phyloP scores from a whole-genome alignment of 2,329 filamentous ascomycete genomes.

The Monosporascus sp. region DNA sequence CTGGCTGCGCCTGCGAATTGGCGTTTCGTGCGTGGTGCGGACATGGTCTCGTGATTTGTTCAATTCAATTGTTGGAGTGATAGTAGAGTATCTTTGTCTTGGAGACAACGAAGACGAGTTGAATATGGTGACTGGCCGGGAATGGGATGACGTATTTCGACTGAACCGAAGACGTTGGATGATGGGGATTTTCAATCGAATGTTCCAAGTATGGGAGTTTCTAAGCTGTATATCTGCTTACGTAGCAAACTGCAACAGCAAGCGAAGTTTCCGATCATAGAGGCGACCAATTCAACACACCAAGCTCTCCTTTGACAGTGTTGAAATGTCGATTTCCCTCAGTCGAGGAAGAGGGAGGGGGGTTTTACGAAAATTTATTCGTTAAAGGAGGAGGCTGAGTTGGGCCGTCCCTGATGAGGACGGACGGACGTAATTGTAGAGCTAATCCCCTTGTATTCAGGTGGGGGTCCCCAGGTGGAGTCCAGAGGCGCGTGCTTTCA shows the following conservation, averaged over 20 bases:
- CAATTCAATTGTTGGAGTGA: not conserved
- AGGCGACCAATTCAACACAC: not conserved
- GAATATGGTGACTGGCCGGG: no score
- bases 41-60: conserved; percentile 34
- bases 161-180: no score
- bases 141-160: no score
- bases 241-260: not conserved
- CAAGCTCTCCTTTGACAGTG: not conserved
- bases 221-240: not conserved
- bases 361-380: not conserved
- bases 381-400: not conserved
- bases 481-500: not conserved
- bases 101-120: no score
- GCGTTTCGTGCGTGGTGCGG: conserved; percentile 52
- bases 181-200: not conserved
- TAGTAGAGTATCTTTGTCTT: not conserved
- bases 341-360: not conserved
- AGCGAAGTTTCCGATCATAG: not conserved
- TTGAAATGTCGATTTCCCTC: not conserved
- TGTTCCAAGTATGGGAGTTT: not conserved
- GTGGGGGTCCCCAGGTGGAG: no score
- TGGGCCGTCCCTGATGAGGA: not conserved
- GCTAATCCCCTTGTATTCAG: no score
- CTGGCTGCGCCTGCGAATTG: conserved; percentile 55
- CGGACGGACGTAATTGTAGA: no score